A percentile compares a stretch with the other conserved stretches of the same genome.
Conservation (phyloP, 2,329 filamentous ascomycete species). For the Penicillium vulpinum region DNA sequence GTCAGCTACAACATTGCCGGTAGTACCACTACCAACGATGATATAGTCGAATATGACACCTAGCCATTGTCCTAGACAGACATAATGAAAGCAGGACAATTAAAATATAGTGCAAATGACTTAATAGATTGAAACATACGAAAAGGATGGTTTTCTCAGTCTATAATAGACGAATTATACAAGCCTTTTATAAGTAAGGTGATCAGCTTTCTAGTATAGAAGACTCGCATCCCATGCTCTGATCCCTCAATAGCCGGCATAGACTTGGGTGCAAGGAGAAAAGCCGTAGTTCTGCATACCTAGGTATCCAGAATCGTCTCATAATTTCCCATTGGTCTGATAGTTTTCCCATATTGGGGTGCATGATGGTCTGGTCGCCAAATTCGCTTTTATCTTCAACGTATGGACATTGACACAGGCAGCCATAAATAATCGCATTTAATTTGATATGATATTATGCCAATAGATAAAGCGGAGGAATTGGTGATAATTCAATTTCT, state of each 20-base stretch:
- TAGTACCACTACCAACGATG: slow-evolving; percentile 40
- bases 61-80: slow-evolving; percentile 4
- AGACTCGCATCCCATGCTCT: background rate
- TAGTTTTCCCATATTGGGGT: background rate
- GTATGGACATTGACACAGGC: too few relatives aligned
- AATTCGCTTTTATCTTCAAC: too few relatives aligned
- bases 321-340: background rate
- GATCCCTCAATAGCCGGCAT: background rate
- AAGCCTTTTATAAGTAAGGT: background rate
- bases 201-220: background rate
- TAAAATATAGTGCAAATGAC: background rate
- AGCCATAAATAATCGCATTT: too few relatives aligned
- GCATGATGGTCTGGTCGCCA: too few relatives aligned
- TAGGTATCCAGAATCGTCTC: background rate
- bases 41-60: slow-evolving; percentile 38
- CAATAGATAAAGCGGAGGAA: background rate
- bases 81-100: background rate
- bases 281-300: background rate
- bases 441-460: background rate
- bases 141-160: background rate
- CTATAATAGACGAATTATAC: background rate
- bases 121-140: background rate
- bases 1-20: slow-evolving; percentile 47
- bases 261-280: background rate
- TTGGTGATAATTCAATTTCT: background rate